Evolutionary conservation across 2,329 filamentous ascomycete genomes (phyloP).

Genomic region (Aspergillus alliaceus): DNA sequence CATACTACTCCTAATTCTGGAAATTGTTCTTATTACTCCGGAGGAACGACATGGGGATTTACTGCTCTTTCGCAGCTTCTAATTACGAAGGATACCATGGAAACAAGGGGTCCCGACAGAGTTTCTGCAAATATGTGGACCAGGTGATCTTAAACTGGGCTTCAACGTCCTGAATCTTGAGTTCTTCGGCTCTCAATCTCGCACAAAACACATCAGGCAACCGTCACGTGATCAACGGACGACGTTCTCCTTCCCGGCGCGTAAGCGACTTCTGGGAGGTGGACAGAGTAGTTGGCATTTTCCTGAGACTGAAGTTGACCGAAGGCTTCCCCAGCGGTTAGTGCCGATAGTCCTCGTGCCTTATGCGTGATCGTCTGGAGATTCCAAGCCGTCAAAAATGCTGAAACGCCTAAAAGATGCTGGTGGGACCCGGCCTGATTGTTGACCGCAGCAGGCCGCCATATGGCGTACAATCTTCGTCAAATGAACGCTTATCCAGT

Average conservation of each 20-base stretch:
- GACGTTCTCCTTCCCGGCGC: neutral
- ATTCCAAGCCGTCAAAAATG: constrained; percentile 2
- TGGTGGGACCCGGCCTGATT: constrained; percentile 1
- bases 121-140: neutral
- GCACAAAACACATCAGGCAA: neutral
- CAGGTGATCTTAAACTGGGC: neutral
- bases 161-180: neutral
- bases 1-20: neutral
- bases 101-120: neutral
- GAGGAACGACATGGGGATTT: neutral
- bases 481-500: neutral
- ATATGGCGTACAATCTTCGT: neutral
- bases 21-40: too few relatives aligned
- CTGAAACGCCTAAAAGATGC: constrained; percentile 11
- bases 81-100: neutral
- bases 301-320: neutral
- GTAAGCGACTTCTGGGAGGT: neutral
- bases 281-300: neutral
- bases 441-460: neutral
- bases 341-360: neutral
- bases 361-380: constrained; percentile 1
- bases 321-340: neutral
- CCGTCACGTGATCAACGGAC: neutral
- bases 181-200: neutral
- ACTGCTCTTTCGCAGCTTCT: neutral